phyloP scores from a whole-genome alignment of 495 filamentous ascomycete species.

The Venustampulla echinocandica region DNA sequence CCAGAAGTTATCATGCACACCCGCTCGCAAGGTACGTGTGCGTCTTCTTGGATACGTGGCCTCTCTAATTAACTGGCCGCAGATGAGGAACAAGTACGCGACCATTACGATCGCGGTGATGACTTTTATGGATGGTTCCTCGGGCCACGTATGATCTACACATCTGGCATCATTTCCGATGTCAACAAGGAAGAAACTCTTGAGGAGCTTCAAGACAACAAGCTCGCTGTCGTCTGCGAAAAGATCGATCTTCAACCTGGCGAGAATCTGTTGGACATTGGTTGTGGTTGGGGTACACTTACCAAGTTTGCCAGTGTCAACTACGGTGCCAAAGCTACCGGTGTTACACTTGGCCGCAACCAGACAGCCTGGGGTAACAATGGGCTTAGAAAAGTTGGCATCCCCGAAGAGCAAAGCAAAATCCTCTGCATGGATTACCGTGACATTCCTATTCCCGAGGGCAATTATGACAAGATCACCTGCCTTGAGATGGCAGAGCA shows the following conservation, averaged over 20 bases:
- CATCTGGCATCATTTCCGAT: slow-evolving; percentile 73
- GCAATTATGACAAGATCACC: slow-evolving; percentile 75
- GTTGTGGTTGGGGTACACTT: slow-evolving; percentile 83
- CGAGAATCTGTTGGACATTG: slow-evolving; percentile 71
- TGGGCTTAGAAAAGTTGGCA: slow-evolving; percentile 58
- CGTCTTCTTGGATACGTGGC: background rate
- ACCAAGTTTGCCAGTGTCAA: slow-evolving; percentile 70
- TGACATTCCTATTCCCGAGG: slow-evolving; percentile 61
- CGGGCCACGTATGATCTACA: slow-evolving; percentile 87
- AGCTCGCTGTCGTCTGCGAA: slow-evolving; percentile 75
- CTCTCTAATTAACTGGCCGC: slow-evolving; percentile 8
- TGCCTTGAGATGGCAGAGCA: slow-evolving; percentile 89
- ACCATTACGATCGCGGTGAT: slow-evolving; percentile 81
- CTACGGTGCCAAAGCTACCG: slow-evolving; percentile 70
- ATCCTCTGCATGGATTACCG: slow-evolving; percentile 82
- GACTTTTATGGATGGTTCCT: slow-evolving; percentile 89
- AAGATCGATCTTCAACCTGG: slow-evolving; percentile 68
- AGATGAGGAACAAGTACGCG: slow-evolving; percentile 84
- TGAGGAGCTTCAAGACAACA: slow-evolving; percentile 85
- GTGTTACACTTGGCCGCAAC: slow-evolving; percentile 73
- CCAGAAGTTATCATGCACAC: slow-evolving; percentile 74
- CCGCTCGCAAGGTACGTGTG: slow-evolving; percentile 54
- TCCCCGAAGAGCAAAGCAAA: slow-evolving; percentile 61
- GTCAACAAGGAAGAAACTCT: slow-evolving; percentile 66
- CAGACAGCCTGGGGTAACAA: slow-evolving; percentile 78